A percentile compares a stretch with the other conserved stretches of the same genome.
These are phyloP conservation scores for Populus simonii DNA, from an alignment of 345 rosid species.

Conservation along the genomic window DNA sequence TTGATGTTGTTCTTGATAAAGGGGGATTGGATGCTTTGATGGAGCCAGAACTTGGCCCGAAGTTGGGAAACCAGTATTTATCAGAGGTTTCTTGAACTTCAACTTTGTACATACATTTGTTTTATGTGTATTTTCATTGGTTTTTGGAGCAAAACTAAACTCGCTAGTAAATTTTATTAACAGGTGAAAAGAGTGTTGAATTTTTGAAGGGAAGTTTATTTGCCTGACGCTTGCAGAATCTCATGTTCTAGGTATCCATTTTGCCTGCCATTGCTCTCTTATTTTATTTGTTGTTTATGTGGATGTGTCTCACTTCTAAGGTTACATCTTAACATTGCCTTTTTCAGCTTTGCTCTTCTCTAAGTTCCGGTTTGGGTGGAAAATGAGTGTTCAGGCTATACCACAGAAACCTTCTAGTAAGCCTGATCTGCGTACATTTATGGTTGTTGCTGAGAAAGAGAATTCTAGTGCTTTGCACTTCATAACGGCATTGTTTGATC, in stretches of 20 bases:
- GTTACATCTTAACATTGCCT: neutral
- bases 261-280: slow-evolving; percentile 1
- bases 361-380: slow-evolving; percentile 89
- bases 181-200: slow-evolving; percentile 80
- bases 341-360: slow-evolving; percentile 76
- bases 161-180: slow-evolving; percentile 1
- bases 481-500: slow-evolving; percentile 44
- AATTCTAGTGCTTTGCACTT: slow-evolving; percentile 39
- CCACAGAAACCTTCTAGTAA: slow-evolving; percentile 49
- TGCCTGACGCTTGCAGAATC: slow-evolving; percentile 87
- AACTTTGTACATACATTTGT: neutral
- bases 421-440: slow-evolving; percentile 59
- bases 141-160: neutral
- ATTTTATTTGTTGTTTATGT: neutral
- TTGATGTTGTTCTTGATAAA: slow-evolving; percentile 76
- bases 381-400: slow-evolving; percentile 51
- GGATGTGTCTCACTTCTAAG: neutral
- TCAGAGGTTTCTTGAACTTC: slow-evolving; percentile 53
- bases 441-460: slow-evolving; percentile 77
- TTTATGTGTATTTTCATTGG: neutral
- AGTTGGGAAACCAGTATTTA: slow-evolving; percentile 69
- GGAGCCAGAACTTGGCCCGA: slow-evolving; percentile 84
- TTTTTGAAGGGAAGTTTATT: slow-evolving; percentile 69
- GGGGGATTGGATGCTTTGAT: slow-evolving; percentile 98
- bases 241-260: slow-evolving; percentile 75